Evolutionary conservation across 306 rosid genomes (phyloP), one percentile per base, ranked within the genome.

Genomic region (Arachis stenosperma): DNA sequence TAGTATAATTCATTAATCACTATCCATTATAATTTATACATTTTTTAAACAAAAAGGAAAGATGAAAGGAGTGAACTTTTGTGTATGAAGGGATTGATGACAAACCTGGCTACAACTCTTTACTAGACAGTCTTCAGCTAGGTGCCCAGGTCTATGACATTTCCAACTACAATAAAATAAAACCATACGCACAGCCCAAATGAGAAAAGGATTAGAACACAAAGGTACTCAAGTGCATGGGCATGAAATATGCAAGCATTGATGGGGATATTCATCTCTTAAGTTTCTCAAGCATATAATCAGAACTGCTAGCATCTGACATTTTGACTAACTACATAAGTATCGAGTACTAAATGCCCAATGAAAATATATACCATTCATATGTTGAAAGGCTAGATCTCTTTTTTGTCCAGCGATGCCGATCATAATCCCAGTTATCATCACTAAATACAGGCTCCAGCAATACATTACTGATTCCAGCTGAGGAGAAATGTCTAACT

Each of bases 131-230:
- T 92, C 96, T 82, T 85, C 92, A 59, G 98, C 92, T 61, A 92
- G 87, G 83, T 92, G 98, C 62, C 96, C 96, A 56, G 96, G 98
- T 81, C 82, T 82, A 60, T 78, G 86, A 74, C 98, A 92, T 84
- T 85, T 92, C 96, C 94, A 92, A 84, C 98, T 92, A 80, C 78
- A 78, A 71, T 65, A 65, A 48, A 75, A 75, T 65, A 83, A 67
- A 67, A 46, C n/a, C 17, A 61, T 75, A 76, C 79, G 60, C 9
- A 75, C 37, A 53, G 68, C 47, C 59, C 76, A 51, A 78, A 67
- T 51, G 66, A 55, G 43, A 82, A 69, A 70, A 55, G 48, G 68
- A 37, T 12, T 22, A 69, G 29, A 3, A 40, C 9, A 55, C 6
- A 70, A 42, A 41, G 62, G 22, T 51, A 40, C 64, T 58, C 37